phyloP scores from a whole-genome alignment of 2,329 filamentous ascomycete species.

The Ceratocystis papillata region DNA sequence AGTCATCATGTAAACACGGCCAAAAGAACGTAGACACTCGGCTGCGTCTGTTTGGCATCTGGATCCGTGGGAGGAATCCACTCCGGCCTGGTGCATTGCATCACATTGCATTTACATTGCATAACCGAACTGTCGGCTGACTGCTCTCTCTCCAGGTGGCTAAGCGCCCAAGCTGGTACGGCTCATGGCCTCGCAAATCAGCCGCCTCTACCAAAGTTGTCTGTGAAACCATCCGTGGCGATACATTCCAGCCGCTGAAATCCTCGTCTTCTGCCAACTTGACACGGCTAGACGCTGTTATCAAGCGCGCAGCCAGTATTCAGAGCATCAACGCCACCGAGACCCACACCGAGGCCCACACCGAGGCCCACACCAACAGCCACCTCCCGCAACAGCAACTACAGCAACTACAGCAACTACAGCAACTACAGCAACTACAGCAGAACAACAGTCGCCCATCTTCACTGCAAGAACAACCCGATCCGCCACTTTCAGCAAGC shows the following conservation, averaged over 20 bases:
- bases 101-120: not conserved
- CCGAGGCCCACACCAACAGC: not conserved
- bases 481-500: not conserved
- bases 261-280: constrained; percentile 39
- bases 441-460: not conserved
- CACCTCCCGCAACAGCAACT: not conserved
- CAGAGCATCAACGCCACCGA: constrained; percentile 26
- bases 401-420: too few species aligned
- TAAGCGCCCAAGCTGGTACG: constrained; percentile 52
- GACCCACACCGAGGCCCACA: not conserved
- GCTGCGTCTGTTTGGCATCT: not conserved
- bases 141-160: constrained; percentile 34
- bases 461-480: not conserved
- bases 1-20: not conserved
- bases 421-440: not conserved
- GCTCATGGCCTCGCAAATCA: constrained; percentile 51
- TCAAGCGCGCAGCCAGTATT: constrained; percentile 28
- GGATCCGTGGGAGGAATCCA: not conserved
- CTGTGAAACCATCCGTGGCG: constrained; percentile 50
- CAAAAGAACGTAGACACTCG: constrained; percentile 4
- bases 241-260: constrained; percentile 39
- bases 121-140: not conserved
- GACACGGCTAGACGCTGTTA: constrained; percentile 38
- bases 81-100: not conserved
- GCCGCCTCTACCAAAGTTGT: constrained; percentile 50